These are phyloP conservation scores for Aspergillus terreus DNA, from an alignment of 2,329 filamentous ascomycete species.

Conservation along the genomic window DNA sequence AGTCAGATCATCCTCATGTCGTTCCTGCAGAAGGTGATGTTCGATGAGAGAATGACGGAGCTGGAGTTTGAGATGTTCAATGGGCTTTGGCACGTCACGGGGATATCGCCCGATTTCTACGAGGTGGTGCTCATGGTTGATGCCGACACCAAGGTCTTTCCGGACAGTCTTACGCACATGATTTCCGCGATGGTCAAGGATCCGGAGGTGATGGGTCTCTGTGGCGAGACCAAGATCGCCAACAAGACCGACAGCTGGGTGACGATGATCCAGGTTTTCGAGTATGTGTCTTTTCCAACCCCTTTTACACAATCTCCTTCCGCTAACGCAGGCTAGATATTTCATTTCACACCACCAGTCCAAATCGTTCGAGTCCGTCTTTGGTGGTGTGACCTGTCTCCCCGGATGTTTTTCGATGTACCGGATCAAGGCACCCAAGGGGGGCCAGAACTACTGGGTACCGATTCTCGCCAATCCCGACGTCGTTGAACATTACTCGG, in stretches of 20 bases:
- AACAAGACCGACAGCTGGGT: constrained; percentile 97
- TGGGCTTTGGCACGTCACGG: constrained; percentile 96
- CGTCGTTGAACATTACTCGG: constrained; percentile 97
- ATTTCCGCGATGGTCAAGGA: constrained; percentile 98
- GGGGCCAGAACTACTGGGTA: constrained; percentile 98
- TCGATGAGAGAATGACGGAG: constrained; percentile 99
- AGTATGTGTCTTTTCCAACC: constrained; percentile 48
- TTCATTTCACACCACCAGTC: constrained; percentile 97
- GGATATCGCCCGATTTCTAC: constrained; percentile 97
- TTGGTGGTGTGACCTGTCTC: constrained; percentile 97
- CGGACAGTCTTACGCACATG: constrained; percentile 98
- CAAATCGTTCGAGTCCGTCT: constrained; percentile 97
- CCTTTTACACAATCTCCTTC: neutral
- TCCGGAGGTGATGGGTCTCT: constrained; percentile 98
- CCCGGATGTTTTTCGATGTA: constrained; percentile 99
- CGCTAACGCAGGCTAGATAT: constrained; percentile 51
- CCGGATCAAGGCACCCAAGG: constrained; percentile 97
- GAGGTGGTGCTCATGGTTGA: constrained; percentile 99
- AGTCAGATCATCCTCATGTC: constrained; percentile 99
- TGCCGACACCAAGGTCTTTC: constrained; percentile 98
- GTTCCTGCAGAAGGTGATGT: constrained; percentile 99
- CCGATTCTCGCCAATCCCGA: constrained; percentile 97
- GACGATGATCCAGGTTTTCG: constrained; percentile 96
- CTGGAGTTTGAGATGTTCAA: constrained; percentile 99
- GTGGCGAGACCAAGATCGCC: constrained; percentile 98